Evolutionary conservation across 164 flowering plant species (phyloP), one percentile per base, ranked within the genome.

Genomic region (Amborella trichopoda): DNA sequence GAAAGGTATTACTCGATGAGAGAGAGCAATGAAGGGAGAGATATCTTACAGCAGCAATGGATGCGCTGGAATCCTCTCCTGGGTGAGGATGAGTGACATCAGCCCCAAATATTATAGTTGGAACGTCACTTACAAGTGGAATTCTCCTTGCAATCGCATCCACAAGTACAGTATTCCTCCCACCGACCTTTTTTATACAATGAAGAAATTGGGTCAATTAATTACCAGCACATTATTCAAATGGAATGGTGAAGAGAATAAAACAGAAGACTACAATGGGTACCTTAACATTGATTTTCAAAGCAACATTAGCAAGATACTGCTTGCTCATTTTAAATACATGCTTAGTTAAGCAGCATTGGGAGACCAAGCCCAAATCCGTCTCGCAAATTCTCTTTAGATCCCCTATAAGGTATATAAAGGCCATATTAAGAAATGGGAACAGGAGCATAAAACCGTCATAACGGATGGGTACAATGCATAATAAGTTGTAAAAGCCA

Each of bases 51-150:
- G 95, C 96, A 5, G 98, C 98, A 58, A 91, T 87, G 0, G 96
- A 91, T 4, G 98, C 94, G 53, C 98, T 91, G 4, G 86, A 78
- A 65, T 91, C 96, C 53, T 91, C 99, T 12, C 99, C 99, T 28
- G 95, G 95, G 41, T 83, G 96, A 17, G 98, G 96, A 69, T 91
- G 95, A n/a, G 96, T 87, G 23, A 91, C 98, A 74, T 91, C 96
- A 53, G 98, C 98, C 36, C 98, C 98, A 70, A 90, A 90, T 22
- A 90, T 87, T 22, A 91, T 91, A 3, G 96, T 90, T 10, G 98
- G 98, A 4, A 64, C 41, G 24, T 87, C 98, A 44, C 90, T 77
- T 52, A 91, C 87, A 6, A 83, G 57, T 26, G 98, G 96, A 26
- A 91, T 81, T 6, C 96, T 75, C 63, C 85, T 70, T 2, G 90